Percentiles rank a stretch among this genome's conserved stretches.
Evolutionary conservation across 495 filamentous ascomycete genomes (phyloP).

Genomic region (Niebla homalea): DNA sequence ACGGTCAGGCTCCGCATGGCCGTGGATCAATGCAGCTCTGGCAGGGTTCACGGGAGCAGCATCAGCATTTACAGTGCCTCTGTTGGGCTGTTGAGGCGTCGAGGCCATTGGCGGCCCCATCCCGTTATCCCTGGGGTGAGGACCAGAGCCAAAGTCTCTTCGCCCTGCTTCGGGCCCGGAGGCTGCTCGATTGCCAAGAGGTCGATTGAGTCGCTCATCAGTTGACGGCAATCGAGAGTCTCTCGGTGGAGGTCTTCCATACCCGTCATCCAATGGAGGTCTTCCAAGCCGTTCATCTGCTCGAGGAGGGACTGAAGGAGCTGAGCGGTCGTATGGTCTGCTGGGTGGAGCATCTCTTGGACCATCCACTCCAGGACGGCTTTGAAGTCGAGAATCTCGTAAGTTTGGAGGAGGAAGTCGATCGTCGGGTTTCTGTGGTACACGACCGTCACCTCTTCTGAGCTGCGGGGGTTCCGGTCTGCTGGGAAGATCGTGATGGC

Average conservation of each 20-base stretch:
- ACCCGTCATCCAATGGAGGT: slow-evolving; percentile 10
- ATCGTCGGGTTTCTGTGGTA: slow-evolving; percentile 3
- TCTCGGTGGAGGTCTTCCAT: slow-evolving; percentile 2
- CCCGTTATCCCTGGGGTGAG: slow-evolving; percentile 6
- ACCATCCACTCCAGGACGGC: slow-evolving; percentile 2
- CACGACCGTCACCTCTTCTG: slow-evolving; percentile 7
- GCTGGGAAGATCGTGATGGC: slow-evolving; percentile 12
- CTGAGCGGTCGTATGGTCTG: slow-evolving; percentile 5
- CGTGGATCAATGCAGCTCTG: slow-evolving; percentile 17
- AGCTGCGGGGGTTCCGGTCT: slow-evolving; percentile 11
- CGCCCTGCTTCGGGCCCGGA: slow-evolving; percentile 2
- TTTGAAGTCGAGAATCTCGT: slow-evolving; percentile 13
- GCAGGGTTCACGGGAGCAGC: slow-evolving; percentile 1
- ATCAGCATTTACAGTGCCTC: background rate
- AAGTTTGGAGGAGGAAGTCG: slow-evolving; percentile 3
- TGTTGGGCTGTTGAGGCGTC: slow-evolving; percentile 11
- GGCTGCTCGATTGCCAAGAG: slow-evolving; percentile 2
- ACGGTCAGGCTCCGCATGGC: slow-evolving; percentile 9
- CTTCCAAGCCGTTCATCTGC: slow-evolving; percentile 6
- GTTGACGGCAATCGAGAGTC: slow-evolving; percentile 8
- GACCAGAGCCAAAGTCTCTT: slow-evolving; percentile 2
- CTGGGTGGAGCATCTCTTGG: slow-evolving; percentile 6
- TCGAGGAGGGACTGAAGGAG: slow-evolving; percentile 1
- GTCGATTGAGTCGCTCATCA: slow-evolving; percentile 10
- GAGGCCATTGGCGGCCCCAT: slow-evolving; percentile 14